Base-by-base conservation (phyloP, 106 monocot genomes). In the Phalaenopsis aphrodite region DNA sequence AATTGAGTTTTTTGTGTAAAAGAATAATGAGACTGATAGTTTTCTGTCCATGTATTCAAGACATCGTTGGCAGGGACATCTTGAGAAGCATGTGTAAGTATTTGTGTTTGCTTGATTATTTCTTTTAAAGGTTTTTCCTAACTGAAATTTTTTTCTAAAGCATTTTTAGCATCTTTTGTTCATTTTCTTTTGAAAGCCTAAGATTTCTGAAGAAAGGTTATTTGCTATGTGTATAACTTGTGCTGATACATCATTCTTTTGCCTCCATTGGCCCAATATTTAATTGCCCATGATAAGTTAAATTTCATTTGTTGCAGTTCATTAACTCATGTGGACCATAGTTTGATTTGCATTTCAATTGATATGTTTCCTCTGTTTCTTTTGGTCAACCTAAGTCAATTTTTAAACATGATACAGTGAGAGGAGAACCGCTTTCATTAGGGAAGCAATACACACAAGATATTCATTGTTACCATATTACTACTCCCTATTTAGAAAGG, bases 381-480 rank as follows among this genome's bases (percentile, higher is more conserved):
- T 42, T 74, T 45, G 45, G 5, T 74, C 12, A 42, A 45, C 21
- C 41, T 19, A 74, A 42, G 19, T 74, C 14, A 8, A 8, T 74
- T 74, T 36, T 41, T 78, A 8, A 19, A 37, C 24, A 8, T 82
- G 48, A 56, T 83, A 72, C 88, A 99, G 99, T 71, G 99, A 95
- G 77, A 82, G 80, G 75, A 95, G 90, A 12, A 93, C 95, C 49
- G 93, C 91, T 71, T 80, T 95, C 68, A 95, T 99, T 36, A 91
- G 93, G 74, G 99, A 99, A 86, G 99, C 99, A n/a, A 87, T 99
- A 84, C 95, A 85, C 41, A 76, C 81, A 16, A 89, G 99, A 18
- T 99, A 99, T 69, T 91, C 95, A 2, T 84, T 99, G 67, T 84
- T 99, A 48, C 99, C 95, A 80, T 99, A 95, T 82, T 99, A 88